A percentile compares a stretch with the other conserved stretches of the same genome.
These are phyloP conservation scores for Spiraea crenata DNA, from an alignment of 331 rosid species.

Conservation along the genomic window DNA sequence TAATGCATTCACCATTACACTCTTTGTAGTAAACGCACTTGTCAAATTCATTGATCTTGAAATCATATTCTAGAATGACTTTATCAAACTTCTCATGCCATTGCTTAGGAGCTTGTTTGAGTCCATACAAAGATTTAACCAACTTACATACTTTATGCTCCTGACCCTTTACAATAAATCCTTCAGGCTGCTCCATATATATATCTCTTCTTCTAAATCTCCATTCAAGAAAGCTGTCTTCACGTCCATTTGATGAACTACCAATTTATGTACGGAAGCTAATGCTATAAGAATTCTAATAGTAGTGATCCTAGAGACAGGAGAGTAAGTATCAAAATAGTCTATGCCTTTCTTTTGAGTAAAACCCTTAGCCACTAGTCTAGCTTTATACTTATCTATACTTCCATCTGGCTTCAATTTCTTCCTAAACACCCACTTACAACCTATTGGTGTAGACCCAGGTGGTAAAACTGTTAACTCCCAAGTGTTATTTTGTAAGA, in stretches of 20 bases:
- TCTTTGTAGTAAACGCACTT: neutral
- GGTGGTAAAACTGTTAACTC: neutral
- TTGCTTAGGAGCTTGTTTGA: neutral
- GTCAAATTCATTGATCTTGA: too few relatives aligned
- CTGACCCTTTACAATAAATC: neutral
- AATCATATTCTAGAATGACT: neutral
- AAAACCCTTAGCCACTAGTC: neutral
- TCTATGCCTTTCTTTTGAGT: neutral
- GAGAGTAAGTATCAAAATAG: constrained; percentile 1
- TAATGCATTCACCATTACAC: neutral
- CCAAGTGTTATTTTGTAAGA: neutral
- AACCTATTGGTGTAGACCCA: neutral
- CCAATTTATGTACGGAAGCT: neutral
- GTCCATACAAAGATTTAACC: neutral
- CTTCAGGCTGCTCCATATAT: neutral
- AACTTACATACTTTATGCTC: neutral
- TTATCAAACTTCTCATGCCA: neutral
- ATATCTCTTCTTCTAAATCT: neutral
- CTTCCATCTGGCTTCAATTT: neutral
- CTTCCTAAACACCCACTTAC: neutral
- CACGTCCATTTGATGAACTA: neutral
- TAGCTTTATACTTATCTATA: neutral
- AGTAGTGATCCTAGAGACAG: neutral
- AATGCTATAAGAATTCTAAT: neutral
- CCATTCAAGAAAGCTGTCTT: neutral